These are phyloP conservation scores for Blastocystis sp. DNA, from an alignment of 352 stramenopile genomes.

Conservation along the genomic window DNA sequence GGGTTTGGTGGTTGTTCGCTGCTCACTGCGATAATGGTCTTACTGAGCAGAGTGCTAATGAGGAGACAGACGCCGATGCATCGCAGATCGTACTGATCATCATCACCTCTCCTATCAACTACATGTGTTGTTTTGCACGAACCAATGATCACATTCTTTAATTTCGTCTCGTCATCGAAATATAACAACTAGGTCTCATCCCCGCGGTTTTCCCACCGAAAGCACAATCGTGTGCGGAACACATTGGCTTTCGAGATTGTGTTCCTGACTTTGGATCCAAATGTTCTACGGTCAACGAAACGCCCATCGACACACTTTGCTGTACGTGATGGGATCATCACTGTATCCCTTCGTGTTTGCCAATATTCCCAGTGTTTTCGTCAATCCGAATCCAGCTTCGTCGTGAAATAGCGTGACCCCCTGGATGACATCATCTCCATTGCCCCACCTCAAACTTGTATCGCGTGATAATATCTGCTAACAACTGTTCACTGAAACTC, in stretches of 20 bases:
- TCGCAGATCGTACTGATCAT: conserved; percentile 31
- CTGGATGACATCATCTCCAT: background rate
- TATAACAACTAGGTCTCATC: conserved; percentile 13
- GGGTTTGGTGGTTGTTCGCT: background rate
- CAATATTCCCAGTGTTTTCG: conserved; percentile 45
- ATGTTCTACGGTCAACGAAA: background rate
- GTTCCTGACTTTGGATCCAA: background rate
- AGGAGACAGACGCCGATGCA: conserved; percentile 35
- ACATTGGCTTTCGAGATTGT: conserved; percentile 42
- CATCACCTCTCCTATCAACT: background rate
- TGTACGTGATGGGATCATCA: conserved; percentile 19
- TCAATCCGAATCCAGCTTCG: conserved; percentile 13
- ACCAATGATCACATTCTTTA: conserved; percentile 6
- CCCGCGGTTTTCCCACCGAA: background rate
- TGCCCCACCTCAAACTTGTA: conserved; percentile 32
- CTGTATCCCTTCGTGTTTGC: conserved; percentile 10
- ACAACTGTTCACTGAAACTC: conserved; percentile 21
- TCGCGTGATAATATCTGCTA: conserved; percentile 44
- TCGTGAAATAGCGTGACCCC: conserved; percentile 30
- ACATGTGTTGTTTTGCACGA: conserved; percentile 50
- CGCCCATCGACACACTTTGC: background rate
- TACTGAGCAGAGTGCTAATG: background rate
- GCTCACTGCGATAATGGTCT: background rate
- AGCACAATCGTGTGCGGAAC: conserved; percentile 34
- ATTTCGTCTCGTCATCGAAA: background rate